phyloP scores from a whole-genome alignment of 2,329 filamentous ascomycete genomes.

The Cryphonectria nitschkei region DNA sequence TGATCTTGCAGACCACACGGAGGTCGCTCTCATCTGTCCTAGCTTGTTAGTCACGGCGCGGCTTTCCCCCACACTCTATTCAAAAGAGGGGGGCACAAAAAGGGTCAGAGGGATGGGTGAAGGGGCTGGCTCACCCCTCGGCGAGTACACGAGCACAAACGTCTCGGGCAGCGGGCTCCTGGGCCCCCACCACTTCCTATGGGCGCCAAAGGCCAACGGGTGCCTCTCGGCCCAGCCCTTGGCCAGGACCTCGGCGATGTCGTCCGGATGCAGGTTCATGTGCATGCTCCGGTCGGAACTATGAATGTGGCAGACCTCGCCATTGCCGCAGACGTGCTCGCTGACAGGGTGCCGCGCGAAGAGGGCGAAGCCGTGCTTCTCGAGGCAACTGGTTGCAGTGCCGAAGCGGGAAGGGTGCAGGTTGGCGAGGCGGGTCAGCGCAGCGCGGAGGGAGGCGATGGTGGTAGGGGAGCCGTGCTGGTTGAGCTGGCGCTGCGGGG shows the following conservation, averaged over 20 bases:
- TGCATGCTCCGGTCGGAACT: conserved; percentile 77
- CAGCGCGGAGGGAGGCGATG: conserved; percentile 57
- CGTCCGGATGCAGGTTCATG: conserved; percentile 77
- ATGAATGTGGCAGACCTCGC: conserved; percentile 84
- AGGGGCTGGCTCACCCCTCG: conserved; percentile 52
- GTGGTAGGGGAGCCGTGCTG: conserved; percentile 61
- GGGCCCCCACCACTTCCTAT: conserved; percentile 13
- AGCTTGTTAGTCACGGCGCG: conserved; percentile 16
- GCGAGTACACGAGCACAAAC: conserved; percentile 84
- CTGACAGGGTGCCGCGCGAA: conserved; percentile 70
- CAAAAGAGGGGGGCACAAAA: background rate
- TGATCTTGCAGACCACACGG: conserved; percentile 67
- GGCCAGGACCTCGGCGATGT: conserved; percentile 71
- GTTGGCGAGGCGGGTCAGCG: conserved; percentile 55
- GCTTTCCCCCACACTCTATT: too few relatives aligned
- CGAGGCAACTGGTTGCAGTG: conserved; percentile 74
- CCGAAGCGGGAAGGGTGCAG: conserved; percentile 53
- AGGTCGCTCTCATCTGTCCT: conserved; percentile 66
- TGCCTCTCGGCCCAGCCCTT: conserved; percentile 80
- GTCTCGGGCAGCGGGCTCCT: conserved; percentile 71
- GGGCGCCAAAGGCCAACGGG: conserved; percentile 58
- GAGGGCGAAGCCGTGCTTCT: conserved; percentile 79
- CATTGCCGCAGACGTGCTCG: conserved; percentile 64
- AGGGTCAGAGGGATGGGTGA: too few relatives aligned
- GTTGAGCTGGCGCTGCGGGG: conserved; percentile 78